These are phyloP conservation scores for Mortierella hygrophila DNA, from an alignment of 192 early-diverging fungal genomes.

Conservation along the genomic window DNA sequence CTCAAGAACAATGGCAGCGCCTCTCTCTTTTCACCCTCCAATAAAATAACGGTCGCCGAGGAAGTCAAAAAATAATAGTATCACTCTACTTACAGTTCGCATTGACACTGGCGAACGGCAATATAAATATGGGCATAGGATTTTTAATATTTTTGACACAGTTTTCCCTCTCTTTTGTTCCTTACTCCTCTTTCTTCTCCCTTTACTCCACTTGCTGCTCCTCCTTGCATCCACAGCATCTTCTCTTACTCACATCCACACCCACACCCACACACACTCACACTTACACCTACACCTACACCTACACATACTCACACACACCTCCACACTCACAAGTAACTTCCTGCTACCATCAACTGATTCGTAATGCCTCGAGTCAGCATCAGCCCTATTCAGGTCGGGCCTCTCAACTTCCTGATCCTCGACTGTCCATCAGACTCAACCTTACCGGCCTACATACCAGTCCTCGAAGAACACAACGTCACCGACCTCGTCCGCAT, in stretches of 20 bases:
- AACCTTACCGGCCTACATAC: constrained; percentile 68
- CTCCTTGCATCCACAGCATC: neutral
- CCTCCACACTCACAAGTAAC: neutral
- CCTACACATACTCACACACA: neutral
- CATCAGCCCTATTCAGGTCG: constrained; percentile 55
- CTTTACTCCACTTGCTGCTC: neutral
- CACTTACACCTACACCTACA: neutral
- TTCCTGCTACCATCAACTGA: neutral
- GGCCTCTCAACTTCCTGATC: constrained; percentile 69
- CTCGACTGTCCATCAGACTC: constrained; percentile 78
- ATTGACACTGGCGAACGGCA: too few species aligned
- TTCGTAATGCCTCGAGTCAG: constrained; percentile 47
- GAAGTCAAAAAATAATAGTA: too few species aligned
- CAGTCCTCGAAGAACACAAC: constrained; percentile 59
- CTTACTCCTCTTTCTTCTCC: neutral
- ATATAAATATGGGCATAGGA: neutral
- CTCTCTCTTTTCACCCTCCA: too few species aligned
- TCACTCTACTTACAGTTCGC: too few species aligned
- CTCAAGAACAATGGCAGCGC: too few species aligned
- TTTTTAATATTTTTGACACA: neutral
- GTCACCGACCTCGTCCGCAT: constrained; percentile 80
- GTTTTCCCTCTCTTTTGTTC: neutral
- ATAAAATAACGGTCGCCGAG: too few species aligned
- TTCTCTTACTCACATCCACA: neutral
- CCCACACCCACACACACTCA: neutral